These are phyloP conservation scores for Russula virescens DNA, from an alignment of 768 basidiomycete genomes.

Conservation along the genomic window DNA sequence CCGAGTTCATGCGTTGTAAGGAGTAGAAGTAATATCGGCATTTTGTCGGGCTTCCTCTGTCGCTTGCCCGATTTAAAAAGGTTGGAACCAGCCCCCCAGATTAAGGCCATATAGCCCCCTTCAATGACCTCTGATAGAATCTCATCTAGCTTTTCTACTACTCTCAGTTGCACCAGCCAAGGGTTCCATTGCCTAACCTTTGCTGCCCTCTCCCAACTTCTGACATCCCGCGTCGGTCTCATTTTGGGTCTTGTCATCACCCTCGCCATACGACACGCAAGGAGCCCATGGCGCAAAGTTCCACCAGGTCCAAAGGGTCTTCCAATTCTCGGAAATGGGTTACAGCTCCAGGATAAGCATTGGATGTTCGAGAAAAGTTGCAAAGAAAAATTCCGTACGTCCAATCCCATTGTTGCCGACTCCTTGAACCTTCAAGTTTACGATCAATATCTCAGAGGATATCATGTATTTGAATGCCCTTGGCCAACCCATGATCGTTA, in stretches of 20 bases:
- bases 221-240: background rate
- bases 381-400: conserved; percentile 1
- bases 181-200: too few species aligned
- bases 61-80: too few species aligned
- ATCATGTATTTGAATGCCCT: conserved; percentile 13
- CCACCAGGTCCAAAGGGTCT: conserved; percentile 7
- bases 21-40: too few species aligned
- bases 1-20: too few species aligned
- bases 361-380: conserved; percentile 1
- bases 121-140: background rate
- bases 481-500: conserved; percentile 26
- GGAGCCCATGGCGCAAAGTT: conserved; percentile 11
- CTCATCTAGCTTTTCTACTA: background rate
- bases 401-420: too few species aligned
- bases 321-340: conserved; percentile 6
- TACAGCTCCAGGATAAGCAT: background rate
- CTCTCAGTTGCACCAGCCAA: background rate
- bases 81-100: too few species aligned
- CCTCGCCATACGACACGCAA: background rate
- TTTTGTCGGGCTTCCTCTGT: too few species aligned
- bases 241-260: background rate
- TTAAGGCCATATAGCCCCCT: too few species aligned
- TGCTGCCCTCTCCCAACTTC: background rate
- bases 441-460: background rate
- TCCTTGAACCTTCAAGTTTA: background rate